These are phyloP conservation scores for Xerocomellus chrysenteron DNA, from an alignment of 768 basidiomycete species.

Conservation along the genomic window DNA sequence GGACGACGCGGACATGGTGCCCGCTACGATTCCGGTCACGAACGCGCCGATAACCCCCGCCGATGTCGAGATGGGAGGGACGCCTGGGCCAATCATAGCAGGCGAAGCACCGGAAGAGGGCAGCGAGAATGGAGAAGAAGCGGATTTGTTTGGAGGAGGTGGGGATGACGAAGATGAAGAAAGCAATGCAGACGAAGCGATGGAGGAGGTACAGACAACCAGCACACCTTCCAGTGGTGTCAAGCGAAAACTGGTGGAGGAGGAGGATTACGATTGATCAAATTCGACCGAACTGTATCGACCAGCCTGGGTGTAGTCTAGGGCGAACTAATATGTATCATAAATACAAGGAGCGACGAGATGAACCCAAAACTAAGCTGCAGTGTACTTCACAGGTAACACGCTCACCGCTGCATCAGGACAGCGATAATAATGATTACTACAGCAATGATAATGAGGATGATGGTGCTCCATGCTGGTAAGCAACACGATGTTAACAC, in stretches of 20 bases:
- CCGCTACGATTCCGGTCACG: conserved; percentile 47
- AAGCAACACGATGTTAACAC: conserved; percentile 26
- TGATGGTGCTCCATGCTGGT: conserved; percentile 39
- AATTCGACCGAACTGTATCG: not conserved
- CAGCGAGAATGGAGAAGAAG: conserved; percentile 73
- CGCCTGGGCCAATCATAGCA: conserved; percentile 33
- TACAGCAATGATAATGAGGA: conserved; percentile 44
- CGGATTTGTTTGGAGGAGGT: conserved; percentile 70
- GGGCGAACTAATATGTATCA: conserved; percentile 27
- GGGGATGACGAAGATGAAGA: conserved; percentile 75
- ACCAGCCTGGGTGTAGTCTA: conserved; percentile 13
- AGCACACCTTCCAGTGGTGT: conserved; percentile 57
- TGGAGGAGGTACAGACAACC: conserved; percentile 72
- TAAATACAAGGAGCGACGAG: conserved; percentile 23
- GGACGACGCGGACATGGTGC: conserved; percentile 68
- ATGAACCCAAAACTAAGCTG: not conserved
- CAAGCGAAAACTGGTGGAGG: conserved; percentile 80
- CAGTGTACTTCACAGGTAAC: not conserved
- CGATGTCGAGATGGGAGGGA: conserved; percentile 57
- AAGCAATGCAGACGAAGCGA: conserved; percentile 54
- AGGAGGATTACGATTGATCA: conserved; percentile 78
- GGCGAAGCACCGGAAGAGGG: conserved; percentile 53
- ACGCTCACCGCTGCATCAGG: conserved; percentile 31
- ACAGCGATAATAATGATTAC: conserved; percentile 45
- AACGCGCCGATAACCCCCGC: conserved; percentile 46